A percentile compares a stretch with the other conserved stretches of the same genome.
phyloP scores from a whole-genome alignment of 1,284 basidiomycete species.

The Hypsizygus ulmarius region DNA sequence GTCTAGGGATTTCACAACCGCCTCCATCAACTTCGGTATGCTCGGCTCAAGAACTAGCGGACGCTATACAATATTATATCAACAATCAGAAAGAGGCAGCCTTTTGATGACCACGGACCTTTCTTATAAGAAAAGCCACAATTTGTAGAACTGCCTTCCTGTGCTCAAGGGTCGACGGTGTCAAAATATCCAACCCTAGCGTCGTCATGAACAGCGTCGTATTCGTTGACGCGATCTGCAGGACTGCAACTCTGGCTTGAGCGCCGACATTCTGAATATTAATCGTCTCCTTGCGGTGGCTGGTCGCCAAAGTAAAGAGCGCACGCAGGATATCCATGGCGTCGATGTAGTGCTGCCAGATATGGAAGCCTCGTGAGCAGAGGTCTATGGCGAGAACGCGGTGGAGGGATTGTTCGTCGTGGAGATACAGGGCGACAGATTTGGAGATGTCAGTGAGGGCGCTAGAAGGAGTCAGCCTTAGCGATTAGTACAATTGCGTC shows the following conservation, averaged over 20 bases:
- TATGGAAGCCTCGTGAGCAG: slow-evolving; percentile 84
- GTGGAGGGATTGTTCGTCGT: slow-evolving; percentile 65
- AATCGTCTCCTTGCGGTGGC: slow-evolving; percentile 65
- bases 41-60: slow-evolving; percentile 86
- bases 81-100: not conserved
- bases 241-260: slow-evolving; percentile 77
- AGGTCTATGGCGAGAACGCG: slow-evolving; percentile 84
- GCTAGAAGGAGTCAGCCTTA: slow-evolving; percentile 40
- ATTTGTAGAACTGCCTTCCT: slow-evolving; percentile 90
- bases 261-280: slow-evolving; percentile 57
- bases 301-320: slow-evolving; percentile 81
- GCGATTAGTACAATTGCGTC: not conserved
- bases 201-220: slow-evolving; percentile 96
- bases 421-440: slow-evolving; percentile 76
- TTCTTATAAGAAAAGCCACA: slow-evolving; percentile 91
- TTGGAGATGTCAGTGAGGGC: slow-evolving; percentile 81
- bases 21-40: slow-evolving; percentile 87
- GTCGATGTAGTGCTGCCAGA: slow-evolving; percentile 95
- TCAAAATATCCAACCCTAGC: slow-evolving; percentile 86
- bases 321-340: slow-evolving; percentile 86
- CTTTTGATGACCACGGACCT: slow-evolving; percentile 43
- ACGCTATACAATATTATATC: slow-evolving; percentile 47
- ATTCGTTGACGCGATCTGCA: slow-evolving; percentile 83
- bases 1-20: slow-evolving; percentile 95
- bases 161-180: slow-evolving; percentile 75